Evolutionary conservation across 1,139 yeast species (phyloP).

Genomic region (Saccharomyces hybrid): DNA sequence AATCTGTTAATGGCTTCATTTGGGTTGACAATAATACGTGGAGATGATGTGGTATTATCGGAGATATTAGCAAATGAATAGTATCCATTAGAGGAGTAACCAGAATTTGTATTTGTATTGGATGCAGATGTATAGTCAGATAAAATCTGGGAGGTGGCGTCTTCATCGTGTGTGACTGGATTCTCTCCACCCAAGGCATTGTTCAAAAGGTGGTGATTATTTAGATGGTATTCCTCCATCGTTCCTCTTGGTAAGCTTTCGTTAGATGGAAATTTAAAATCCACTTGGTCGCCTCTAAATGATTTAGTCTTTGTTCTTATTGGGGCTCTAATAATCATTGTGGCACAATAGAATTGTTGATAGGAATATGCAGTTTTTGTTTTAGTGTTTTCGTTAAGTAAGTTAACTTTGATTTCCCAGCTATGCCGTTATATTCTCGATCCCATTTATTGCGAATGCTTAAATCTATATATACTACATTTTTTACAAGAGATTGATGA

Average conservation of each 20-base stretch:
- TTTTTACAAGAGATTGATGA: not conserved
- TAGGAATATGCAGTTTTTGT: not conserved
- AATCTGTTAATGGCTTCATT: not conserved
- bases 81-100: slow-evolving; percentile 26
- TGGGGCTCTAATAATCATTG: slow-evolving; percentile 24
- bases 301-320: slow-evolving; percentile 30
- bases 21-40: slow-evolving; percentile 1
- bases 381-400: not conserved
- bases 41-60: slow-evolving; percentile 28
- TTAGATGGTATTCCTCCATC: slow-evolving; percentile 17
- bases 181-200: slow-evolving; percentile 8
- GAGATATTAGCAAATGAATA: slow-evolving; percentile 33
- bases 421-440: not conserved
- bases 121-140: slow-evolving; percentile 23
- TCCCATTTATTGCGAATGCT: not conserved
- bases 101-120: slow-evolving; percentile 19
- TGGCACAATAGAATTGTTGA: not conserved
- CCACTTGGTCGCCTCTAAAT: slow-evolving; percentile 27
- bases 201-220: slow-evolving; percentile 26
- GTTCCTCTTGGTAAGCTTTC: slow-evolving; percentile 11
- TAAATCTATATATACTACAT: not conserved
- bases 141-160: slow-evolving; percentile 21
- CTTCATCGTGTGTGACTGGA: slow-evolving; percentile 9
- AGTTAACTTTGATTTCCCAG: not conserved
- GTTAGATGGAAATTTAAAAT: slow-evolving; percentile 26